Evolutionary conservation across 306 rosid genomes (phyloP).

Genomic region (Glycine soja): DNA sequence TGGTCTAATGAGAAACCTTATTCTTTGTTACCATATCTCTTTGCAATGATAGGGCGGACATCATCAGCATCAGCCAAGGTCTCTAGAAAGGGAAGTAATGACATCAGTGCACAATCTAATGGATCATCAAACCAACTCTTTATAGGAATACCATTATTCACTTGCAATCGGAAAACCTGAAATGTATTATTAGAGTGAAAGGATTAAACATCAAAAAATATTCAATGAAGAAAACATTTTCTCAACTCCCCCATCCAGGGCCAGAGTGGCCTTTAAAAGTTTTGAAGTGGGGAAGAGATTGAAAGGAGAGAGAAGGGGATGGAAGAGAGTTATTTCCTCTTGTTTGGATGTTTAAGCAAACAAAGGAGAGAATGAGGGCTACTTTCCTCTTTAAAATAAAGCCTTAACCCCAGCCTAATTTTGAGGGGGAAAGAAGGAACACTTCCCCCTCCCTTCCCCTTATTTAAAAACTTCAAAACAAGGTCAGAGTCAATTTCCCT

Average conservation of each 20-base stretch:
- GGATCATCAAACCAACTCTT: conserved; percentile 99
- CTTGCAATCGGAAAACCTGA: conserved; percentile 99
- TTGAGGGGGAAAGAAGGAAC: neutral
- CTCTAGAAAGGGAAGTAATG: conserved; percentile 97
- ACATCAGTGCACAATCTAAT: conserved; percentile 78
- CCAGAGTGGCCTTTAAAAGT: neutral
- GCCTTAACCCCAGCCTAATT: conserved; percentile 15
- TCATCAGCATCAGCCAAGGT: conserved; percentile 89
- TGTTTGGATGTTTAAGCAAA: conserved; percentile 7
- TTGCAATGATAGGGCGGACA: conserved; percentile 93
- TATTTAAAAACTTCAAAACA: neutral
- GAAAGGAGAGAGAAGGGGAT: neutral
- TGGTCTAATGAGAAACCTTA: conserved; percentile 73
- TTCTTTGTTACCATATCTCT: conserved; percentile 91
- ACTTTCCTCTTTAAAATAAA: conserved; percentile 29
- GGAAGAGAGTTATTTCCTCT: conserved; percentile 25
- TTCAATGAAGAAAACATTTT: conserved; percentile 13
- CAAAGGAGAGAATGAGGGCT: neutral
- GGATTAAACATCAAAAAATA: conserved; percentile 48
- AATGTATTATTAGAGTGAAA: conserved; percentile 49
- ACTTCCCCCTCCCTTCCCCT: conserved; percentile 1
- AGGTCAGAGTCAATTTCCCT: conserved; percentile 1
- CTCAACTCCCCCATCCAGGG: conserved; percentile 23
- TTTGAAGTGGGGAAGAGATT: neutral
- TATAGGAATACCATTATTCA: conserved; percentile 97